Base-by-base conservation (phyloP, 352 stramenopile species). In the Phytophthora tentaculata region DNA sequence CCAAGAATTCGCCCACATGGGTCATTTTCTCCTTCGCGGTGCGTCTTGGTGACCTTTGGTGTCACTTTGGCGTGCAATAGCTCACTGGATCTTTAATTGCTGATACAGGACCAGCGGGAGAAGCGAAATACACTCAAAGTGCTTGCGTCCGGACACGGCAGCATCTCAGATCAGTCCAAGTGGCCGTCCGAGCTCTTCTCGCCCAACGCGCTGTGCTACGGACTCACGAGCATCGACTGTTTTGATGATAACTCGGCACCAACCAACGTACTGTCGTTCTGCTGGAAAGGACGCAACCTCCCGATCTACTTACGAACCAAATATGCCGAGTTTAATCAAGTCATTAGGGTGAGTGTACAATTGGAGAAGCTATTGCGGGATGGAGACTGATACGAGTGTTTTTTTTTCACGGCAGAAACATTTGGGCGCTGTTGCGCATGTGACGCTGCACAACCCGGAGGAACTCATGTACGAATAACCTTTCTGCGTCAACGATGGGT, bases 321-420 rank as follows among this genome's bases (percentile, higher is more conserved):
- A 59, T 94, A 91, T 73, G 87, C 87, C 3, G 89, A 96, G 71
- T 96, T 94, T 69, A 92, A 96, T 67, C 89, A 95, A 52, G 83
- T 93, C 41, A 96, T 96, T 66, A 74, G 84, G 59, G 88, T 94
- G 53, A 57, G 80, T 73, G 32, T 13, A 17, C 43, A 41, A 28
- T 19, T 60, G 47, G 19, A 55, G 12, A n/a, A 39, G 5, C 49
- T 55, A 17, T 23, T 54, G 16, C 32, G 35, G 48, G n/a, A 44
- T 59, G 8, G 26, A 43, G 54, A 56, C 26, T 72, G n/a, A 71
- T 8, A 65, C 35, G 14, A 57, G 4, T 13, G 13, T 39, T 19
- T 48, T 56, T 43, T n/a, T 49, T 56, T 35, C 10, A 57, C 52
- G 47, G 47, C 22, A 95, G 87, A 94, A 95, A 79, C 89, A 95